These are phyloP conservation scores for Aspergillus cavernicola DNA, from an alignment of 495 filamentous ascomycete species.

Conservation along the genomic window DNA sequence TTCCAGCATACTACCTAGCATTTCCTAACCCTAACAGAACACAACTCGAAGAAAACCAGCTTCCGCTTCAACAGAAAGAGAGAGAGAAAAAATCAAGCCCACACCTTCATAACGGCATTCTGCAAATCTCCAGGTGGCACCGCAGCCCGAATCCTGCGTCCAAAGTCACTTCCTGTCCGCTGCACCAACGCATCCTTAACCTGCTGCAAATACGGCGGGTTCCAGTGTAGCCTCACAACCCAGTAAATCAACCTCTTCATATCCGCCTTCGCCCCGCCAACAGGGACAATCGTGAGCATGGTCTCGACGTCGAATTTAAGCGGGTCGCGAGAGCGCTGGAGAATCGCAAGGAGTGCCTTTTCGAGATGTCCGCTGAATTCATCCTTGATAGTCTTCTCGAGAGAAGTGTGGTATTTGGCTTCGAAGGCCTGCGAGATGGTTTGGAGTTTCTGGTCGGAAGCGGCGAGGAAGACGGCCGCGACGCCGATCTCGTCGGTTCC, in stretches of 20 bases:
- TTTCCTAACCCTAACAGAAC: neutral
- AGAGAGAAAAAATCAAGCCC: constrained; percentile 1
- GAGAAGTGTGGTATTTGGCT: constrained; percentile 32
- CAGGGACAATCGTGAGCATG: constrained; percentile 25
- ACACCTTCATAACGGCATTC: constrained; percentile 10
- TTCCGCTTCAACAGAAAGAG: no score
- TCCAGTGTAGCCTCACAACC: constrained; percentile 17
- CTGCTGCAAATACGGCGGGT: constrained; percentile 6
- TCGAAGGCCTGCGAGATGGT: constrained; percentile 65
- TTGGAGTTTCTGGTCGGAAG: constrained; percentile 69
- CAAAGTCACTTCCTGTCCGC: constrained; percentile 8
- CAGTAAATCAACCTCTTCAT: constrained; percentile 13
- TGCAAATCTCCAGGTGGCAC: constrained; percentile 6
- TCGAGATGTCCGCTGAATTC: constrained; percentile 85
- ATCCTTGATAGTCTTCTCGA: constrained; percentile 16
- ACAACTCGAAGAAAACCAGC: no score
- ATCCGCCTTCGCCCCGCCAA: neutral
- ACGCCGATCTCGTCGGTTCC: constrained; percentile 70
- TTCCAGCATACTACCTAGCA: neutral
- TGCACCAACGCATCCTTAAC: constrained; percentile 8
- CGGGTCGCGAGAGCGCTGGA: constrained; percentile 63
- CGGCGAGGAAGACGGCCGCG: constrained; percentile 61
- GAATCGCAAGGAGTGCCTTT: constrained; percentile 63
- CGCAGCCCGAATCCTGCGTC: neutral
- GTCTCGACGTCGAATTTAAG: constrained; percentile 62